Evolutionary conservation across 2,329 filamentous ascomycete species (phyloP).

Genomic region (Fusarium continuum): DNA sequence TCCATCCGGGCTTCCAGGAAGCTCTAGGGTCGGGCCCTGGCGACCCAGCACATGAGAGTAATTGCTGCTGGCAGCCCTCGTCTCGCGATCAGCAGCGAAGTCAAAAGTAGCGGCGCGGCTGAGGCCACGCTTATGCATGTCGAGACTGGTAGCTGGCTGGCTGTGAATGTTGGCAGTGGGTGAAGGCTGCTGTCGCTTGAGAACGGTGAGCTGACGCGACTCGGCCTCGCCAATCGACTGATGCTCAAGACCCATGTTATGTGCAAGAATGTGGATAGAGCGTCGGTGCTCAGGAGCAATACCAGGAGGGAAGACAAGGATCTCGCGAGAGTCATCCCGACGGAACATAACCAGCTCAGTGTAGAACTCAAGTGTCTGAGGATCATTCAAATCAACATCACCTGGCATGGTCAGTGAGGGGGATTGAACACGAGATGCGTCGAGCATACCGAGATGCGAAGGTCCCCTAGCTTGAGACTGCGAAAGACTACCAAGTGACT

Average conservation of each 20-base stretch:
- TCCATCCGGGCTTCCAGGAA: constrained; percentile 79
- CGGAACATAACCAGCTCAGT: constrained; percentile 91
- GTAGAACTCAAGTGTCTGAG: constrained; percentile 86
- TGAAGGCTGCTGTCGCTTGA: constrained; percentile 69
- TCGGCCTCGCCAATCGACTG: constrained; percentile 89
- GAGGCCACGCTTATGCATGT: constrained; percentile 82
- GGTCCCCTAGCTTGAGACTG: constrained; percentile 65
- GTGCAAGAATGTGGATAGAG: constrained; percentile 91
- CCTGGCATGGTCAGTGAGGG: constrained; percentile 44
- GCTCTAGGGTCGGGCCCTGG: constrained; percentile 85
- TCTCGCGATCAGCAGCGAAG: constrained; percentile 83
- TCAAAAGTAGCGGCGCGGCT: constrained; percentile 98
- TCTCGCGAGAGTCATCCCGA: constrained; percentile 78
- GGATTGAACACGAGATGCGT: constrained; percentile 1
- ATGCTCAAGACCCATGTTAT: constrained; percentile 93
- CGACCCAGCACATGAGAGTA: constrained; percentile 79
- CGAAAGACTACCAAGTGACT: constrained; percentile 74
- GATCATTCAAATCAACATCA: constrained; percentile 92
- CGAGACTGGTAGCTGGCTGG: constrained; percentile 70
- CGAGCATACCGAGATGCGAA: constrained; percentile 57
- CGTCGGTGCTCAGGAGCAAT: constrained; percentile 86
- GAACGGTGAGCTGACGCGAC: constrained; percentile 89
- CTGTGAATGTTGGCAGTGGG: constrained; percentile 65
- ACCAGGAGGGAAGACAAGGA: constrained; percentile 82
- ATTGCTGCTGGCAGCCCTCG: constrained; percentile 70